Conservation (phyloP, 2,329 filamentous ascomycete species). For the Paracoccidioides lutzii region DNA sequence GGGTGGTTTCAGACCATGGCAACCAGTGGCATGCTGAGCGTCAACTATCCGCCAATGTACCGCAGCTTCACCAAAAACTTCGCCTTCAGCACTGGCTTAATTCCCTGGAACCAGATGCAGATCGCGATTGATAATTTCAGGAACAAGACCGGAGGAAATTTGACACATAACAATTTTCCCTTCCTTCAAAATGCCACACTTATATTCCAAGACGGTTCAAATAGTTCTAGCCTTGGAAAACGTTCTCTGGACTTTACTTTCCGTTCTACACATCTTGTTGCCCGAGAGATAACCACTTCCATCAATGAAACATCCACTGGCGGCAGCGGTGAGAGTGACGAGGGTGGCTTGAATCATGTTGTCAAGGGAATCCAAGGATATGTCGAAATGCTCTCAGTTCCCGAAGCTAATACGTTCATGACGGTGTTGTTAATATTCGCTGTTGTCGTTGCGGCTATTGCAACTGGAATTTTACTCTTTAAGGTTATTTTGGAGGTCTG, state of each 20-base stretch:
- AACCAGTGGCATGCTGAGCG: slow-evolving; percentile 91
- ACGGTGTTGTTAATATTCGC: slow-evolving; percentile 80
- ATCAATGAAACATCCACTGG: slow-evolving; percentile 30
- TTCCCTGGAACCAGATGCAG: slow-evolving; percentile 74
- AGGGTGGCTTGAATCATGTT: slow-evolving; percentile 37
- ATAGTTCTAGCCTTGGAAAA: slow-evolving; percentile 36
- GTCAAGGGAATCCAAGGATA: slow-evolving; percentile 71
- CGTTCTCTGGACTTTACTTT: slow-evolving; percentile 39
- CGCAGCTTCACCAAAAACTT: slow-evolving; percentile 87
- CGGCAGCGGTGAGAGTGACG: slow-evolving; percentile 12
- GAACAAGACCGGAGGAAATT: slow-evolving; percentile 66
- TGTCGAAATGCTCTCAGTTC: slow-evolving; percentile 72
- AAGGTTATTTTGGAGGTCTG: slow-evolving; percentile 86
- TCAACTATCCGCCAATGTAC: slow-evolving; percentile 77
- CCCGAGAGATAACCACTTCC: slow-evolving; percentile 37
- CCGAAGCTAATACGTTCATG: slow-evolving; percentile 89
- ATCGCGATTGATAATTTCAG: slow-evolving; percentile 74
- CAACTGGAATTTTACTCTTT: slow-evolving; percentile 73
- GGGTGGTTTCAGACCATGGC: slow-evolving; percentile 89
- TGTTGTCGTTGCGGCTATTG: slow-evolving; percentile 71
- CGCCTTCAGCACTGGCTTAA: slow-evolving; percentile 72
- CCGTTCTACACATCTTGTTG: slow-evolving; percentile 35
- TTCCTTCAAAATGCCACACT: slow-evolving; percentile 65
- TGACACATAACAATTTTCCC: slow-evolving; percentile 64
- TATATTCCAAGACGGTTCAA: slow-evolving; percentile 51